Evolutionary conservation across 345 rosid genomes (phyloP), one percentile per base, ranked within the genome.

Genomic region (Gossypium australe): DNA sequence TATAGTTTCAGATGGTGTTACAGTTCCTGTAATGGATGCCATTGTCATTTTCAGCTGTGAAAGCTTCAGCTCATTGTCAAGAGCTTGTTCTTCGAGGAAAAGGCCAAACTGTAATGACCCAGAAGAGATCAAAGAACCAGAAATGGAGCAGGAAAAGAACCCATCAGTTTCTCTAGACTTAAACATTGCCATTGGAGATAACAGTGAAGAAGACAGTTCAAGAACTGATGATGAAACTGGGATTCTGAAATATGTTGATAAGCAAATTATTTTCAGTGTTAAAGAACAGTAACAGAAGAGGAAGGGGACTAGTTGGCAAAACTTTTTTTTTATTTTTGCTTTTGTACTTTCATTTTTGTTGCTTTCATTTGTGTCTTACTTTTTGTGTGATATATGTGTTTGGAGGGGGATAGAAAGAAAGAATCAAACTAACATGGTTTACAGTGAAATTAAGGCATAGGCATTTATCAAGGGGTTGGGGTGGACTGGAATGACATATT

Each of bases 31-130:
- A 20, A 87, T 81, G 71, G 95, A 90, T 72, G 88, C 90, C 27
- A 87, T 90, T 75, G 62, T 90, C 79, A 81, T 90, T 82, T 80
- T 90, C 78, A 87, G 85, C 24, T 75, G 84, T 25, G 80, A 88
- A 67, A 79, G 82, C 72, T 79, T 70, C 34, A 43, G 68, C 55
- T 77, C 85, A 9, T 67, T 67, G 64, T 67, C 83, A 52, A 74
- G 77, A 77, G 75, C 80, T 13, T 71, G 81, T 68, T 78, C 88
- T 64, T 80, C 83, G 1, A 45, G 52, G 12, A 78, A 48, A 73
- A 84, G 67, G 72, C 59, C 27, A 63, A 82, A 79, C 71, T 52
- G 20, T 14, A 44, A 58, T 29, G 53, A 74, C 9, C 53, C 81
- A 57, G 72, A 80, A 67, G 84, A 38, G 9, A 76, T 24, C n/a